These are phyloP conservation scores for Backusella sp. DNA, from an alignment of 192 early-diverging fungal species.

Conservation along the genomic window DNA sequence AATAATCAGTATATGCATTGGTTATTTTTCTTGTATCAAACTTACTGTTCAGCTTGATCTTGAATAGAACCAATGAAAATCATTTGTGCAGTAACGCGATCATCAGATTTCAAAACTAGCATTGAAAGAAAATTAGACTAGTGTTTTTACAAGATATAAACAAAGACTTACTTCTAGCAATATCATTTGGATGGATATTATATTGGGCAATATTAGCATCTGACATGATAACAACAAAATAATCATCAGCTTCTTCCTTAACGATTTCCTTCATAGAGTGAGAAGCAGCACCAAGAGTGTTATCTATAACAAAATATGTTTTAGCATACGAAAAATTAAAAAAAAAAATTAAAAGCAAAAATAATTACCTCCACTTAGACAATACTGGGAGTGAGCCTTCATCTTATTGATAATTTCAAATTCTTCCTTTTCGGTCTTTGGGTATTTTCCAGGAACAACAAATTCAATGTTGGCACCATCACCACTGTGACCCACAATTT, in stretches of 20 bases:
- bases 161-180: conserved; percentile 52
- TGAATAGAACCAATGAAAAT: conserved; percentile 83
- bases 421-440: conserved; percentile 75
- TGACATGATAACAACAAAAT: conserved; percentile 75
- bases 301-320: conserved; percentile 44
- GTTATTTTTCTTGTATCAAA: neutral
- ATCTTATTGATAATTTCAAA: conserved; percentile 71
- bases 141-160: neutral
- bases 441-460: conserved; percentile 66
- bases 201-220: conserved; percentile 83
- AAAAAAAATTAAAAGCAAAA: neutral
- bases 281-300: conserved; percentile 66
- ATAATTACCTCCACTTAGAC: conserved; percentile 58
- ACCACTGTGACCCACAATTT: conserved; percentile 75
- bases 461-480: conserved; percentile 75
- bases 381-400: conserved; percentile 78
- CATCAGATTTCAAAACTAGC: conserved; percentile 65
- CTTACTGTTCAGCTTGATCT: conserved; percentile 65
- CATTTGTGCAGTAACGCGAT: conserved; percentile 69
- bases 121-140: neutral
- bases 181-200: conserved; percentile 69
- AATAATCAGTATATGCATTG: neutral
- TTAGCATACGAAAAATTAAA: neutral
- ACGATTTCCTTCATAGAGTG: conserved; percentile 66
- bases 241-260: conserved; percentile 75